These are phyloP conservation scores for Peniophora sp. DNA, from an alignment of 1,284 basidiomycete species.

Conservation along the genomic window DNA sequence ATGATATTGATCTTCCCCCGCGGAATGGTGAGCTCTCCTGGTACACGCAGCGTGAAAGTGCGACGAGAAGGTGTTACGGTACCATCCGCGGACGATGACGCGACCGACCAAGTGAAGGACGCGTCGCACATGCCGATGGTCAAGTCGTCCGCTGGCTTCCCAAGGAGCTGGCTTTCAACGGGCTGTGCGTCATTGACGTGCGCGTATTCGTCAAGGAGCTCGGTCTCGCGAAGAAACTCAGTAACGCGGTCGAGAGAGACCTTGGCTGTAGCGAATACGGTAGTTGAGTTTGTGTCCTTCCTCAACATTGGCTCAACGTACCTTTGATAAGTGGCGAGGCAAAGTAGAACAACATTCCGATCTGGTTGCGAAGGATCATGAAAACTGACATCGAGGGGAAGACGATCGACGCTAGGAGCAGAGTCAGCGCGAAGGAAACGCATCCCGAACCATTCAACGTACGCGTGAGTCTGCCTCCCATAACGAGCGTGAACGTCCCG, in stretches of 20 bases:
- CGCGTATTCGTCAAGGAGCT: constrained; percentile 2
- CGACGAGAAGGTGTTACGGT: constrained; percentile 20
- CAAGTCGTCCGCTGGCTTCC: constrained; percentile 10
- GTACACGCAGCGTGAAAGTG: constrained; percentile 41
- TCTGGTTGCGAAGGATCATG: constrained; percentile 24
- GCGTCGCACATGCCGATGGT: constrained; percentile 33
- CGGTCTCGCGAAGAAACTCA: constrained; percentile 35
- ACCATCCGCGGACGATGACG: constrained; percentile 16
- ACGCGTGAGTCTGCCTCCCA: constrained; percentile 24
- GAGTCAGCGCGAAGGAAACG: constrained; percentile 17
- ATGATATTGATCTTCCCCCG: constrained; percentile 54
- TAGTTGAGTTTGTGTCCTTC: constrained; percentile 14
- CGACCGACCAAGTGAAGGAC: constrained; percentile 30
- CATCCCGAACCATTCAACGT: constrained; percentile 3
- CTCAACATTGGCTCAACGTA: constrained; percentile 12
- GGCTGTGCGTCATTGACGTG: constrained; percentile 28
- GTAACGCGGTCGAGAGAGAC: constrained; percentile 40
- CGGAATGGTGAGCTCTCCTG: constrained; percentile 50
- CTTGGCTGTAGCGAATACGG: constrained; percentile 21
- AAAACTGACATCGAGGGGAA: constrained; percentile 33
- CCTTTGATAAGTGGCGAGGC: constrained; percentile 26
- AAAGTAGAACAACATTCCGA: constrained; percentile 22
- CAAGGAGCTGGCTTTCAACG: constrained; percentile 30
- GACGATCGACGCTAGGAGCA: constrained; percentile 26
- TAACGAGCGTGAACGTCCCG: constrained; percentile 18